Conservation (phyloP, 306 rosid species). For the Albizia julibrissin region DNA sequence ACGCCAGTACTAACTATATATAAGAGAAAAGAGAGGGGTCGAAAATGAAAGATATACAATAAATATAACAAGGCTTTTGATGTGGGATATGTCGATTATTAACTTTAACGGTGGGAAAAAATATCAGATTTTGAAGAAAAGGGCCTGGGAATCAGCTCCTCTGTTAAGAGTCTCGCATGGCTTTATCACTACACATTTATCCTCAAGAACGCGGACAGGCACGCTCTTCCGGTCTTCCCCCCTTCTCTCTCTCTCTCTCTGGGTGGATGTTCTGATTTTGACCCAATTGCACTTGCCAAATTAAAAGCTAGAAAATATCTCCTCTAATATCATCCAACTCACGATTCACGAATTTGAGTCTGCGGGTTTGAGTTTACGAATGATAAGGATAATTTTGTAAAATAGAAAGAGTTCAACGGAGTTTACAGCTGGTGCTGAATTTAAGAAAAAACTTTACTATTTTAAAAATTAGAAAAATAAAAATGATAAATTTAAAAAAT, state of each 20-base stretch:
- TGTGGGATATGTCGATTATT: background rate
- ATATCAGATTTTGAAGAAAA: conserved; percentile 8
- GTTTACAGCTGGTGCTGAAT: too few species aligned
- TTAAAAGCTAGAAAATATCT: background rate
- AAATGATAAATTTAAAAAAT: too few species aligned
- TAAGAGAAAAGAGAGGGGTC: conserved; percentile 24
- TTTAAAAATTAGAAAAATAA: too few species aligned
- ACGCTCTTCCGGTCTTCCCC: background rate
- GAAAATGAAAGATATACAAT: background rate
- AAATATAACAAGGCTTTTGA: background rate
- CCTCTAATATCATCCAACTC: too few species aligned
- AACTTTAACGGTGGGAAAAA: background rate
- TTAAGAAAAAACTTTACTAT: too few species aligned
- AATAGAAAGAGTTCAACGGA: too few species aligned
- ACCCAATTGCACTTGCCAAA: background rate
- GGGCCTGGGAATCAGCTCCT: background rate
- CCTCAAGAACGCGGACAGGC: background rate
- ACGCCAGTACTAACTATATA: conserved; percentile 37
- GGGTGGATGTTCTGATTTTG: background rate
- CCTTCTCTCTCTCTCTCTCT: background rate
- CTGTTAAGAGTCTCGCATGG: background rate
- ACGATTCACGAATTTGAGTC: too few species aligned
- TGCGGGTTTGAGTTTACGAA: too few species aligned
- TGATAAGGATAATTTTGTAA: too few species aligned
- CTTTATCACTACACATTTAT: background rate